A percentile compares a stretch with the other conserved stretches of the same genome.
Conservation (phyloP, 768 basidiomycete species). For the Kwoniella dendrophila region DNA sequence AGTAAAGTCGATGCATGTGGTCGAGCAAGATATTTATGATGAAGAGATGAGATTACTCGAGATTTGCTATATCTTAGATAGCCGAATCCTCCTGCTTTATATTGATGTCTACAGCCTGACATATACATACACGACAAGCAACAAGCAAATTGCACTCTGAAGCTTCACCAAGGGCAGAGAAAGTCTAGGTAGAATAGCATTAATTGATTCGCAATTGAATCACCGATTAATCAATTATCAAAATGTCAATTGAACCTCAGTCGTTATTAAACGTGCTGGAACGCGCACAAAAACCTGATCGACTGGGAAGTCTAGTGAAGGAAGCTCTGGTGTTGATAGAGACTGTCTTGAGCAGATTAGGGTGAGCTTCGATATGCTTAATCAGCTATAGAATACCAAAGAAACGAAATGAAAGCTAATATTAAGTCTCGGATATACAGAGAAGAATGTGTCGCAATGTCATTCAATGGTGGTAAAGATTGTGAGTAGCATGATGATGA, state of each 20-base stretch:
- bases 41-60: too few species aligned
- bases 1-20: too few species aligned
- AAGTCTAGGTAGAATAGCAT: too few species aligned
- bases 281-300: constrained; percentile 29
- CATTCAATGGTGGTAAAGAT: constrained; percentile 99
- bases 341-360: constrained; percentile 70
- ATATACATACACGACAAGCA: too few species aligned
- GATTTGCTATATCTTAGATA: too few species aligned
- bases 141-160: too few species aligned
- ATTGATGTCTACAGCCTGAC: too few species aligned
- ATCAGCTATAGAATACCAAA: background rate
- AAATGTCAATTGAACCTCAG: constrained; percentile 2
- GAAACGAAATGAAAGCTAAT: background rate
- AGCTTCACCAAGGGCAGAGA: too few species aligned
- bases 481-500: constrained; percentile 62
- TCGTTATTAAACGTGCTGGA: constrained; percentile 37
- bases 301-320: constrained; percentile 59
- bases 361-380: constrained; percentile 63
- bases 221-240: too few species aligned
- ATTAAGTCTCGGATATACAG: constrained; percentile 44
- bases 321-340: constrained; percentile 84
- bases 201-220: too few species aligned
- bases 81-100: too few species aligned
- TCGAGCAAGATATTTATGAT: too few species aligned
- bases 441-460: constrained; percentile 73